Evolutionary conservation across 2,329 filamentous ascomycete genomes (phyloP).

Genomic region (Clathrospora elynae): DNA sequence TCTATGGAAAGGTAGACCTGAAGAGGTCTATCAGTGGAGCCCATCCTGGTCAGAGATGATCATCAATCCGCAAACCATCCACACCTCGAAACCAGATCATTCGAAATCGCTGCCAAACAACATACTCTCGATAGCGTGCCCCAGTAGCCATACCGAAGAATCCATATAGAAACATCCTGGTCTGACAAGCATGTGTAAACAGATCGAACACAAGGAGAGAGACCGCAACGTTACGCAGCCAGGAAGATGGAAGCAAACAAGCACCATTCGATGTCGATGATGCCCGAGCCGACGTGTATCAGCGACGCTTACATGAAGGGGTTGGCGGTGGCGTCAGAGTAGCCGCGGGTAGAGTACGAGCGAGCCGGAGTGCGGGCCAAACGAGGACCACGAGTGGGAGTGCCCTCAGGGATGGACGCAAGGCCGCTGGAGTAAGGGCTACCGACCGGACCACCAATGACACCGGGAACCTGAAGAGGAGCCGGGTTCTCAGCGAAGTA

Average conservation of each 20-base stretch:
- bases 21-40: conserved; percentile 10
- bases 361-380: conserved; percentile 11
- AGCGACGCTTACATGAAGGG: conserved; percentile 17
- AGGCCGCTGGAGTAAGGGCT: conserved; percentile 4
- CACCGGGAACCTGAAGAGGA: conserved; percentile 19
- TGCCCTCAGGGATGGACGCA: conserved; percentile 8
- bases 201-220: conserved; percentile 19
- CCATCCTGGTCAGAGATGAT: conserved; percentile 29
- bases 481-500: conserved; percentile 24
- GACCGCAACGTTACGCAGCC: conserved; percentile 9
- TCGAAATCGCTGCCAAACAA: conserved; percentile 14
- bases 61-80: conserved; percentile 21
- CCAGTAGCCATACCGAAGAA: conserved; percentile 13
- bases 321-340: conserved; percentile 11
- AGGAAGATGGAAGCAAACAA: conserved; percentile 6
- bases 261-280: background rate
- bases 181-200: conserved; percentile 23
- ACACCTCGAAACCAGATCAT: conserved; percentile 21
- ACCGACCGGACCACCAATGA: conserved; percentile 29
- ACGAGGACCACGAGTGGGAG: conserved; percentile 18
- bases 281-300: background rate
- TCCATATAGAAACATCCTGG: conserved; percentile 12
- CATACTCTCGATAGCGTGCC: conserved; percentile 15
- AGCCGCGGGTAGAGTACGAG: conserved; percentile 10
- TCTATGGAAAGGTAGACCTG: conserved; percentile 12